Base-by-base conservation (phyloP, 2,329 filamentous ascomycete species). In the Clarireedia hainanense region DNA sequence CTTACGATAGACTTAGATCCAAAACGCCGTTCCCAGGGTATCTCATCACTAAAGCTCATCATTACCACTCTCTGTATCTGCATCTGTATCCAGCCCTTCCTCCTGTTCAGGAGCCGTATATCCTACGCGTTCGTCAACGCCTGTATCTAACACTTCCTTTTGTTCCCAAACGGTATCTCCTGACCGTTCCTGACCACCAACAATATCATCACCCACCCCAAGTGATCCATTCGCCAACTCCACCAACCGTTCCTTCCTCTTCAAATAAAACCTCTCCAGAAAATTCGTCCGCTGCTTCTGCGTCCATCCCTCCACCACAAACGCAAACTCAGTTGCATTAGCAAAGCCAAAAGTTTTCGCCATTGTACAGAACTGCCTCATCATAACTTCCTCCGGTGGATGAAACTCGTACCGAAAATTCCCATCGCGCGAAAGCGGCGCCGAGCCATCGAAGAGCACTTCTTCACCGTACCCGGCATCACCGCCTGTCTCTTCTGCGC, bases 361-460 rank as follows among this genome's bases (percentile, higher is more conserved):
- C 89, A 97, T 96, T 26, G 85, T 87, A 71, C 91, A 95, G 66
- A 99, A 95, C 66, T 97, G 91, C 17, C 92, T 79, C 52, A 79
- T 78, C 71, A 83, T 82, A 7, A 96, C 88, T 7, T 85, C 81
- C 52, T 80, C 76, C 0, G 89, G 86, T 0, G 92, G 92, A 68
- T 76, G 76, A 42, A 72, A 70, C n/a, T 64, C 64, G 59, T 65
- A 67, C 14, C 54, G 45, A 26, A 65, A 57, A 56, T 57, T 63
- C 0, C 63, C 56, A 43, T 60, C 70, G 47, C 40, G 62, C 54
- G 36, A 57, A 56, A 53, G 5, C 26, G 26, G 40, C 58, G 26
- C 57, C 47, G 61, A 46, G 69, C 67, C 70, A 36, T 79, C 75
- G 65, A 89, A 88, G 0, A 88, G 75, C 9, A 76, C 72, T 55